Conservation (phyloP, 768 basidiomycete genomes). For the Lyophyllum shimeji region DNA sequence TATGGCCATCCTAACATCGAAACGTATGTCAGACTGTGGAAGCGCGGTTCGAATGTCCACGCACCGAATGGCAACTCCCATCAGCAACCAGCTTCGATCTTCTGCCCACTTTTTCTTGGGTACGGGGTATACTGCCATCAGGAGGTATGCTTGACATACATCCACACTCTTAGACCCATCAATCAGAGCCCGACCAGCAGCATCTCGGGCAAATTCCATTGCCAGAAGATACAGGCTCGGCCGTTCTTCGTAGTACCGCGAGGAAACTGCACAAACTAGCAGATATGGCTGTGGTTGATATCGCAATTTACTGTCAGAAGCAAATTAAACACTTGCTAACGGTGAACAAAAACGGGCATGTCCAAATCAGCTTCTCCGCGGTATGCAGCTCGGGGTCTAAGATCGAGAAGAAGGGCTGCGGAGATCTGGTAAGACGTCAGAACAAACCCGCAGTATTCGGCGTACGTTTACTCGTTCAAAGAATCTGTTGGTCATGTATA, state of each 20-base stretch:
- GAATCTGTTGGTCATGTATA: constrained; percentile 32
- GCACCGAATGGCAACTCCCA: constrained; percentile 69
- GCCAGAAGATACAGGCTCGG: constrained; percentile 57
- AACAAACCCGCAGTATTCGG: background rate
- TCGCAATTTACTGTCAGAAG: background rate
- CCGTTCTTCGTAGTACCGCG: constrained; percentile 58
- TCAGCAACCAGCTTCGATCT: constrained; percentile 70
- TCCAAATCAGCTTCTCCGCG: constrained; percentile 50
- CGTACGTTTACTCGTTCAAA: constrained; percentile 54
- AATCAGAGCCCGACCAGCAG: constrained; percentile 57
- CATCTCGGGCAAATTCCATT: constrained; percentile 61
- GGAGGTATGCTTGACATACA: constrained; percentile 73
- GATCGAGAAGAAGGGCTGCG: constrained; percentile 56
- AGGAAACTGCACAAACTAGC: constrained; percentile 68
- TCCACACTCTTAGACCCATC: constrained; percentile 71
- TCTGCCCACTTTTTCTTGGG: constrained; percentile 68
- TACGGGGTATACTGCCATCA: constrained; percentile 62
- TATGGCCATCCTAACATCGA: constrained; percentile 59
- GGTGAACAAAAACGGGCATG: constrained; percentile 59
- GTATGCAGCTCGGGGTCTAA: constrained; percentile 58
- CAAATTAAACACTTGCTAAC: constrained; percentile 44
- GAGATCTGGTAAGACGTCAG: constrained; percentile 26
- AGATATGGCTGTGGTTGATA: background rate
- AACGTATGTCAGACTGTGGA: background rate
- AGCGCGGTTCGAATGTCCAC: background rate